Base-by-base conservation (phyloP, 768 basidiomycete genomes). In the Leucocoprinus leucothites region DNA sequence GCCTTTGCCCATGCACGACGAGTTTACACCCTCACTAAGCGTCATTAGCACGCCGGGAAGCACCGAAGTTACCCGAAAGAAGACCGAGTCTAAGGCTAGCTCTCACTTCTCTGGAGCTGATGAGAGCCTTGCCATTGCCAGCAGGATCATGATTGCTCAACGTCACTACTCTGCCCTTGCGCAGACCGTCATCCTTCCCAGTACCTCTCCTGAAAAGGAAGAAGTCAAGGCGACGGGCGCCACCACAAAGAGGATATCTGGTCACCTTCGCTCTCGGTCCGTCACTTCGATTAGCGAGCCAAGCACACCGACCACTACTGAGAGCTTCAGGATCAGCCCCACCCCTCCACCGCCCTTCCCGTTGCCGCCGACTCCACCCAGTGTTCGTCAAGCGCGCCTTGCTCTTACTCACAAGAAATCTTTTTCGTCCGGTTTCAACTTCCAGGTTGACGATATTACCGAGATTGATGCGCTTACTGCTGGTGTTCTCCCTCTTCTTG, bases 401-500 rank as follows among this genome's bases (percentile, higher is more conserved):
- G 81, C 78, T 38, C 73, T 82, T 24, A 68, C 72, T 2, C 85
- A 87, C 68, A 78, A 80, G 68, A 84, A 82, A 60, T 85, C 83
- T 0, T 80, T 79, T 58, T 85, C 84, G 0, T 84, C 83, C 40
- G 83, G 81, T 21, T 84, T 82, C 62, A 84, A 82, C 3, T 84
- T 88, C 57, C 71, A 79, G 9, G 75, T 82, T 26, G 79, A 79
- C 48, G 75, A 79, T 58, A 71, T 84, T 59, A 82, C 81, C 58
- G 85, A 87, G 69, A 87, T 89, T 52, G 86, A 89, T 57, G 83
- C 81, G 14, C 74, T 89, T 50, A 85, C 85, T 7, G 86, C 86
- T 14, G 82, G 82, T 25, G 74, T 89, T 19, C 74, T 89, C 2
- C 87, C 86, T 11, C 69, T 86, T 25, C 79, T 88, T 28, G 77